Evolutionary conservation across 352 stramenopile genomes (phyloP).

Genomic region (Globisporangium heterothallicum): DNA sequence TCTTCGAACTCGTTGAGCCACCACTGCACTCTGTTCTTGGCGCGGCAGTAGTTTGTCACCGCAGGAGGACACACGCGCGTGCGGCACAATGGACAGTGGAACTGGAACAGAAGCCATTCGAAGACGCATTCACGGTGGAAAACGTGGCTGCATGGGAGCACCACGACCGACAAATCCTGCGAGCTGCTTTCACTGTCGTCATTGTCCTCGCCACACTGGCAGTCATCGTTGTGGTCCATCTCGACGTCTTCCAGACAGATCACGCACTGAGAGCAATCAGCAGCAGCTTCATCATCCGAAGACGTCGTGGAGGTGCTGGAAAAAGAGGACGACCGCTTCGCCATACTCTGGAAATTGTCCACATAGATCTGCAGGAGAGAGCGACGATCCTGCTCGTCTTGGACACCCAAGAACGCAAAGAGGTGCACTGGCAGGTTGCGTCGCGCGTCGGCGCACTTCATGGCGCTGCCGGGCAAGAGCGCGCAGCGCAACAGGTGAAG

Average conservation of each 20-base stretch:
- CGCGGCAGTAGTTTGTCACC: slow-evolving; percentile 55
- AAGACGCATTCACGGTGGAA: slow-evolving; percentile 76
- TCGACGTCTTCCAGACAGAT: slow-evolving; percentile 17
- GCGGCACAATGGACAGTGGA: slow-evolving; percentile 65
- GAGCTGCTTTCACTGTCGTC: neutral
- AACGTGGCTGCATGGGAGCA: slow-evolving; percentile 54
- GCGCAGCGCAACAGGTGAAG: slow-evolving; percentile 59
- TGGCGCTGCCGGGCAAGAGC: slow-evolving; percentile 57
- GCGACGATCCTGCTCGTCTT: slow-evolving; percentile 37
- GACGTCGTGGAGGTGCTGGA: slow-evolving; percentile 2
- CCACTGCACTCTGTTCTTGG: slow-evolving; percentile 56
- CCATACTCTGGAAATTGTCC: slow-evolving; percentile 39
- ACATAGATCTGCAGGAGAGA: slow-evolving; percentile 70
- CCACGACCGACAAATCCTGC: slow-evolving; percentile 9
- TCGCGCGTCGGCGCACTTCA: slow-evolving; percentile 57
- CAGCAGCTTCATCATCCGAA: neutral
- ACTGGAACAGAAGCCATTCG: slow-evolving; percentile 70
- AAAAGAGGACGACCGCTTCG: slow-evolving; percentile 25
- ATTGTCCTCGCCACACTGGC: slow-evolving; percentile 1
- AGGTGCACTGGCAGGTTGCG: slow-evolving; percentile 41
- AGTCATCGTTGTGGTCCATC: slow-evolving; percentile 6
- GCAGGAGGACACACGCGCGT: slow-evolving; percentile 40
- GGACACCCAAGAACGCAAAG: slow-evolving; percentile 58
- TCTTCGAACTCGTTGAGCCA: slow-evolving; percentile 67
- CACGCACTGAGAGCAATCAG: slow-evolving; percentile 11